These are phyloP conservation scores for Cephaloascus fragrans DNA, from an alignment of 805 yeast genomes.

Conservation along the genomic window DNA sequence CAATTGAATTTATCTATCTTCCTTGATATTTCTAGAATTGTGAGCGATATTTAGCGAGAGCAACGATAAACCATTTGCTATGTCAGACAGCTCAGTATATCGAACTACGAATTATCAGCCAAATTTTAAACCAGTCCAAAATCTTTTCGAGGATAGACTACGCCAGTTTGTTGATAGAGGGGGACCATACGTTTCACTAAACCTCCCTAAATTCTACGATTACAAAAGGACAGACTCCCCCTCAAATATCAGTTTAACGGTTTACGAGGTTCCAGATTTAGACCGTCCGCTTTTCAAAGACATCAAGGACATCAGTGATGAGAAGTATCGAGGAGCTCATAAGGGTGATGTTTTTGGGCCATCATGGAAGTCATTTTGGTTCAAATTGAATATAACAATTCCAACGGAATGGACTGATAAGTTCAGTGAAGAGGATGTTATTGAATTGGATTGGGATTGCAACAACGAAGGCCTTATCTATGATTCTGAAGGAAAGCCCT, in stretches of 20 bases:
- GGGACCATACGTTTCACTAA: conserved; percentile 67
- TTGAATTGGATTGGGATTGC: conserved; percentile 77
- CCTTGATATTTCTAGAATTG: no score
- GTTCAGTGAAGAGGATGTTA: conserved; percentile 30
- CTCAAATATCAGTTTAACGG: conserved; percentile 41
- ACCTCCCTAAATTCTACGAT: conserved; percentile 77
- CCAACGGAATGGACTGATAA: conserved; percentile 50
- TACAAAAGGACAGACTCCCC: conserved; percentile 39
- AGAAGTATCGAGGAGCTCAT: conserved; percentile 43
- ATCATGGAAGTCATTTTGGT: conserved; percentile 97
- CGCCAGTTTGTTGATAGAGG: conserved; percentile 62
- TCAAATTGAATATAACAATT: conserved; percentile 53
- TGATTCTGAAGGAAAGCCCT: conserved; percentile 52
- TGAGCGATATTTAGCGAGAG: no score
- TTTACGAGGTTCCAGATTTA: conserved; percentile 65
- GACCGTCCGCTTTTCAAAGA: conserved; percentile 15
- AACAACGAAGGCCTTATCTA: conserved; percentile 81
- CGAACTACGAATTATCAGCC: conserved; percentile 30
- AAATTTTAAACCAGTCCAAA: conserved; percentile 66
- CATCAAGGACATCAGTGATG: conserved; percentile 43
- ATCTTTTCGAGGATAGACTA: conserved; percentile 61
- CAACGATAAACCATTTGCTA: no score
- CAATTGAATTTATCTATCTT: no score
- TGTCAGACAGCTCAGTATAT: not conserved
- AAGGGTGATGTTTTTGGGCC: conserved; percentile 84